Percentiles rank a stretch among this genome's conserved stretches.
Evolutionary conservation across 2,329 filamentous ascomycete species (phyloP).

Genomic region (Pseudogymnoascus sp.): DNA sequence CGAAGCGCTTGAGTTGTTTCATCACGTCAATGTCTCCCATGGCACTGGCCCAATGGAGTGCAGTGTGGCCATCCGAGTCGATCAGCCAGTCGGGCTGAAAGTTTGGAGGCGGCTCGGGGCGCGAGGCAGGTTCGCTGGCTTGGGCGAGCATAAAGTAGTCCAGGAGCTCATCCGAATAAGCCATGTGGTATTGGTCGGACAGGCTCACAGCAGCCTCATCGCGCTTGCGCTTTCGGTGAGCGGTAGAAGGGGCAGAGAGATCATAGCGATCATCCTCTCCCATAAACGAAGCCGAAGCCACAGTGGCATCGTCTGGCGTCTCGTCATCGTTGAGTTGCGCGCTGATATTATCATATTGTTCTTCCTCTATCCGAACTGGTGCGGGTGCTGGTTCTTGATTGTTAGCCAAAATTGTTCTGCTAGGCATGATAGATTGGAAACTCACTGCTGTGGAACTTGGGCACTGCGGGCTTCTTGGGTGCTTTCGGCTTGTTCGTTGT

Average conservation of each 20-base stretch:
- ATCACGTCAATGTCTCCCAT: constrained; percentile 96
- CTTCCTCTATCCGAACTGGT: constrained; percentile 41
- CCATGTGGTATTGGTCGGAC: constrained; percentile 74
- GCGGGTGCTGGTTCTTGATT: constrained; percentile 31
- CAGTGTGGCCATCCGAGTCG: constrained; percentile 85
- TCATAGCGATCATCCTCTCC: constrained; percentile 76
- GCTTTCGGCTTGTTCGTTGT: constrained; percentile 79
- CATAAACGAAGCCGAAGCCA: constrained; percentile 77
- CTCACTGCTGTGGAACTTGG: constrained; percentile 48
- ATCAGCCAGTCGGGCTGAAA: constrained; percentile 90
- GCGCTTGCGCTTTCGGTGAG: constrained; percentile 71
- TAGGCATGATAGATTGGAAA: constrained; percentile 10
- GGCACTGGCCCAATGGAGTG: constrained; percentile 91
- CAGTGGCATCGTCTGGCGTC: constrained; percentile 70
- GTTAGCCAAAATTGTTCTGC: constrained; percentile 19
- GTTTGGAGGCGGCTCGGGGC: constrained; percentile 72
- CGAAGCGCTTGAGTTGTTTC: constrained; percentile 74
- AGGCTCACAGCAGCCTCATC: constrained; percentile 54
- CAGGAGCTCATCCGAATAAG: constrained; percentile 87
- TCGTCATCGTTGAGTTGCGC: constrained; percentile 65
- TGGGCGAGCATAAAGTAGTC: constrained; percentile 92
- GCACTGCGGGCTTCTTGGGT: constrained; percentile 57
- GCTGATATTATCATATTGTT: constrained; percentile 59
- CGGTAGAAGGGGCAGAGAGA: constrained; percentile 56
- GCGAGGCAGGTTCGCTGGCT: constrained; percentile 64